phyloP scores from a whole-genome alignment of 1,139 yeast genomes.

The Magnusiomyces clavatus region DNA sequence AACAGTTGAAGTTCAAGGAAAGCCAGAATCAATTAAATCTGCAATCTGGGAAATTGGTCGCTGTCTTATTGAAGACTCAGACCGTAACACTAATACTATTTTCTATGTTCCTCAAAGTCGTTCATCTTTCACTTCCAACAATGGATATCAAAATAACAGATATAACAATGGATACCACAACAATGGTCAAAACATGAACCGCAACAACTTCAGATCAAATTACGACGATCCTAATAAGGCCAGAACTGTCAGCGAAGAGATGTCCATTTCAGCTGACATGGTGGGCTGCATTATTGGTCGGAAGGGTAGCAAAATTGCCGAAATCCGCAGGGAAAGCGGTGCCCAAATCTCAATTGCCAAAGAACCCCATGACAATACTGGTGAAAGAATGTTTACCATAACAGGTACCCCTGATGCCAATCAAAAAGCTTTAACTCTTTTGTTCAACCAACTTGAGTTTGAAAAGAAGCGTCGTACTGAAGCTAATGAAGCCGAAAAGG shows the following conservation, averaged over 20 bases:
- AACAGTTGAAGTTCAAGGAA: constrained; percentile 81
- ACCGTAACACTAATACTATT: constrained; percentile 51
- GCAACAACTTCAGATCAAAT: constrained; percentile 2
- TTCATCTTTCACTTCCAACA: constrained; percentile 9
- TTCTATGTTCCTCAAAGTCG: constrained; percentile 53
- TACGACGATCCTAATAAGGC: constrained; percentile 14
- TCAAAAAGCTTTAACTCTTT: constrained; percentile 59
- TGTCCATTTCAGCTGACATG: constrained; percentile 69
- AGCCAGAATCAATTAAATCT: constrained; percentile 51
- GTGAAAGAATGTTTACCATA: constrained; percentile 66
- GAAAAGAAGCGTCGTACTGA: constrained; percentile 60
- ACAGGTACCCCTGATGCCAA: constrained; percentile 58
- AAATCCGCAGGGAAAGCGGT: constrained; percentile 71
- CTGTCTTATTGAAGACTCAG: constrained; percentile 67
- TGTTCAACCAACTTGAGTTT: constrained; percentile 67
- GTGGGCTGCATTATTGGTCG: constrained; percentile 87
- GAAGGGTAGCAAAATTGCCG: constrained; percentile 80
- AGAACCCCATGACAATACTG: constrained; percentile 51
- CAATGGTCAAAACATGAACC: constrained; percentile 9
- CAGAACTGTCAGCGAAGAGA: constrained; percentile 33
- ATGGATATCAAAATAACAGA: constrained; percentile 10
- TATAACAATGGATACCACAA: constrained; percentile 1
- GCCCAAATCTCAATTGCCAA: constrained; percentile 76
- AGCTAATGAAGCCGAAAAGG: constrained; percentile 3
- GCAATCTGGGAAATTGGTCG: constrained; percentile 59